Evolutionary conservation across 1,139 yeast genomes (phyloP).

Genomic region (Taphrina populina): DNA sequence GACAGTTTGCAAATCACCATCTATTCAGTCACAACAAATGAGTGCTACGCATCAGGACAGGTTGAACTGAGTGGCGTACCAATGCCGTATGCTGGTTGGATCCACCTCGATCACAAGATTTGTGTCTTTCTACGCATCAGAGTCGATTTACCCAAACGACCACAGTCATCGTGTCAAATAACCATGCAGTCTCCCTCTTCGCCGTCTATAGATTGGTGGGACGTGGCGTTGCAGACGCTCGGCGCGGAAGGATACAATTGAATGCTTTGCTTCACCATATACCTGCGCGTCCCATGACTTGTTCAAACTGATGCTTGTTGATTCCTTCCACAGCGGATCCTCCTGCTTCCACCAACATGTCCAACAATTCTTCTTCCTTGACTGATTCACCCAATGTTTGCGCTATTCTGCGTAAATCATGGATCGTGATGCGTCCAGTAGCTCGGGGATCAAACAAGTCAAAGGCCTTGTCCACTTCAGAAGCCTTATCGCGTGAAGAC

Average conservation of each 20-base stretch:
- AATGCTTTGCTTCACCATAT: conserved; percentile 17
- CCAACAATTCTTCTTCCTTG: conserved; percentile 31
- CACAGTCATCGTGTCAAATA: too few species aligned
- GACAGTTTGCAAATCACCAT: neutral
- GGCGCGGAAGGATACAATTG: too few species aligned
- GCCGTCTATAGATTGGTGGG: too few species aligned
- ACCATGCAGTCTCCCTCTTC: too few species aligned
- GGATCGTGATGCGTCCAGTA: conserved; percentile 36
- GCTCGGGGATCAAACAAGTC: conserved; percentile 35
- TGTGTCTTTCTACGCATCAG: too few species aligned
- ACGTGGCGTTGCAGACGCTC: too few species aligned
- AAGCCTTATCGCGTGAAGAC: conserved; percentile 14
- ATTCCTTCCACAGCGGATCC: conserved; percentile 20
- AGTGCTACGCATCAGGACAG: neutral
- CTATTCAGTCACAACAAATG: neutral
- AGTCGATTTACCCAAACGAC: too few species aligned
- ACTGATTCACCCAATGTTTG: conserved; percentile 33
- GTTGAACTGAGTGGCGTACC: neutral
- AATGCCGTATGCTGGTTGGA: conserved; percentile 6
- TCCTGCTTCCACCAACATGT: conserved; percentile 36
- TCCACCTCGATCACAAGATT: conserved; percentile 1
- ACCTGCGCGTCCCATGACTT: conserved; percentile 35
- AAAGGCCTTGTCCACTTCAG: conserved; percentile 35
- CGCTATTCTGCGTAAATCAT: conserved; percentile 35
- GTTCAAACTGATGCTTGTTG: conserved; percentile 31